Percentiles rank a stretch among this genome's conserved stretches.
phyloP scores from a whole-genome alignment of 129 eudicot genomes.

The Helianthus annuus region DNA sequence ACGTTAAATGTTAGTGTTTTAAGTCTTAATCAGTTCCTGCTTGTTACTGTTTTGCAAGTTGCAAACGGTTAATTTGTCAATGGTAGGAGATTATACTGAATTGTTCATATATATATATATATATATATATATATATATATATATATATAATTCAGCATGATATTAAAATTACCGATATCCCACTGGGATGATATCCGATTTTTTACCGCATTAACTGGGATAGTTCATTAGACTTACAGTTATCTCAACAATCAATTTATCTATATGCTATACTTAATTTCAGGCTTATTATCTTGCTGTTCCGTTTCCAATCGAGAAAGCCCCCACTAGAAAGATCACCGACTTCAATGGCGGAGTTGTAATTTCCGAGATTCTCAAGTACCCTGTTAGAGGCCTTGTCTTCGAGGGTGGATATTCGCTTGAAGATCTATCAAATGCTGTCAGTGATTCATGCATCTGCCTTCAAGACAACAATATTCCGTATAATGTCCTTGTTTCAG shows the following conservation, averaged over 20 bases:
- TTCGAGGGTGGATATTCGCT: conserved; percentile 77
- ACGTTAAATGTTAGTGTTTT: too few species aligned
- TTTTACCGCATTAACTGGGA: background rate
- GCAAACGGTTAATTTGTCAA: too few species aligned
- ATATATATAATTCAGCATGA: too few species aligned
- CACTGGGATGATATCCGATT: too few species aligned
- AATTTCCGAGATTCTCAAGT: conserved; percentile 64
- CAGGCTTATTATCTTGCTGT: conserved; percentile 88
- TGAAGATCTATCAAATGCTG: conserved; percentile 68
- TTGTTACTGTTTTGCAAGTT: too few species aligned
- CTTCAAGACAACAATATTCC: conserved; percentile 95
- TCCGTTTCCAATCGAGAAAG: conserved; percentile 90
- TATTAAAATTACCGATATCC: too few species aligned
- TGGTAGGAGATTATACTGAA: too few species aligned
- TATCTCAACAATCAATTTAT: conserved; percentile 13
- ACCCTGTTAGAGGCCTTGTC: conserved; percentile 90
- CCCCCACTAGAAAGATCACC: conserved; percentile 64
- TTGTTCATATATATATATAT: too few species aligned
- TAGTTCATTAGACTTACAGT: background rate
- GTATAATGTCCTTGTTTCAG: conserved; percentile 84
- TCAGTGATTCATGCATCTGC: conserved; percentile 83
- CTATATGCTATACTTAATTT: conserved; percentile 3
- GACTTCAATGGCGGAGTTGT: conserved; percentile 57
- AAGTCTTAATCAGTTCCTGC: too few species aligned
- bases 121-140: too few species aligned